Evolutionary conservation across 768 basidiomycete species (phyloP).

Genomic region (Botryobasidium botryosum): DNA sequence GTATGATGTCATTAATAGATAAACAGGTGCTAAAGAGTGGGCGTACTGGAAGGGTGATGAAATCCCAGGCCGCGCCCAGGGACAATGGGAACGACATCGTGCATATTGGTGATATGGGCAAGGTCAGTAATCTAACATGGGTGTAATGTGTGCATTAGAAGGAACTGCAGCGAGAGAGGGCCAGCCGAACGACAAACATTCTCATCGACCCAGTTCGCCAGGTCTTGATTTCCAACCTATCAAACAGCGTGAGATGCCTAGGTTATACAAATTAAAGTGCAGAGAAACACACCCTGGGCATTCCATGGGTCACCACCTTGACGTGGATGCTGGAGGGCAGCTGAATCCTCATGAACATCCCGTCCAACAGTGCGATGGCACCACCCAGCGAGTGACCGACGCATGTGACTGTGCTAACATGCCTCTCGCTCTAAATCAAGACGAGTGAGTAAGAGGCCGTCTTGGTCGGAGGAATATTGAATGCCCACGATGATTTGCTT

Average conservation of each 20-base stretch:
- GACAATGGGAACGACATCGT: constrained; percentile 28
- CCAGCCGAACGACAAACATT: constrained; percentile 1
- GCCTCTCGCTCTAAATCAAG: neutral
- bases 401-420: constrained; percentile 12
- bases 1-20: too few relatives aligned
- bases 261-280: too few relatives aligned
- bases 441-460: too few relatives aligned
- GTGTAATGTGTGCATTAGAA: neutral
- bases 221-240: constrained; percentile 26
- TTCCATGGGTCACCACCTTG: constrained; percentile 25
- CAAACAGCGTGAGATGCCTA: neutral
- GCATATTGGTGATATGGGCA: constrained; percentile 24
- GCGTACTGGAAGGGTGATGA: constrained; percentile 28
- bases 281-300: constrained; percentile 20
- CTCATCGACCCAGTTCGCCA: constrained; percentile 27
- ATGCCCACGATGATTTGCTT: constrained; percentile 23
- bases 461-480: neutral
- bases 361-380: constrained; percentile 31
- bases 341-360: constrained; percentile 24
- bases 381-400: constrained; percentile 33
- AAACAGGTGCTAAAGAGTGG: too few relatives aligned
- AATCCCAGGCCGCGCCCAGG: constrained; percentile 27
- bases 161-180: neutral
- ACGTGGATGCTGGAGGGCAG: constrained; percentile 22
- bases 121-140: constrained; percentile 19